phyloP scores from a whole-genome alignment of 768 basidiomycete genomes.

The Astraeus odoratus region DNA sequence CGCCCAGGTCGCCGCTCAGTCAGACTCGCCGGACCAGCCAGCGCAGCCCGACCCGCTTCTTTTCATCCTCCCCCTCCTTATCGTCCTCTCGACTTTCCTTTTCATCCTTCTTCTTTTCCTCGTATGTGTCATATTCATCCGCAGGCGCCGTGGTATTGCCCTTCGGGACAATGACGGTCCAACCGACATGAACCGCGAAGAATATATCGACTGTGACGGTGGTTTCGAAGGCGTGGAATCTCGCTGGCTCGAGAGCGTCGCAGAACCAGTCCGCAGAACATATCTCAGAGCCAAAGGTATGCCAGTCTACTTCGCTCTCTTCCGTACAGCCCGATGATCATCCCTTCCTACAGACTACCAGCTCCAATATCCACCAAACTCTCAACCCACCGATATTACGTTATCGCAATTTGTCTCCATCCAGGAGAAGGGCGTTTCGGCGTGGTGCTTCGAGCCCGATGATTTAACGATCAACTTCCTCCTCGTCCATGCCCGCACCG shows the following conservation, averaged over 20 bases:
- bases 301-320: slow-evolving; percentile 14
- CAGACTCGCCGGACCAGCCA: slow-evolving; percentile 18
- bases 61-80: slow-evolving; percentile 88
- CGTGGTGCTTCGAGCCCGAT: slow-evolving; percentile 99
- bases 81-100: slow-evolving; percentile 88
- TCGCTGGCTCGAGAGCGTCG: slow-evolving; percentile 84
- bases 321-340: slow-evolving; percentile 5
- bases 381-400: slow-evolving; percentile 96
- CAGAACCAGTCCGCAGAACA: slow-evolving; percentile 55
- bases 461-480: slow-evolving; percentile 91
- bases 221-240: slow-evolving; percentile 89
- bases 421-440: slow-evolving; percentile 98
- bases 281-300: slow-evolving; percentile 87
- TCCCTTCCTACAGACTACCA: slow-evolving; percentile 57
- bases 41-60: slow-evolving; percentile 60
- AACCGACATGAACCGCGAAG: slow-evolving; percentile 87
- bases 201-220: slow-evolving; percentile 85
- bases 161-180: slow-evolving; percentile 88
- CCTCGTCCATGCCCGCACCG: slow-evolving; percentile 91
- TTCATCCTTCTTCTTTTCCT: slow-evolving; percentile 91
- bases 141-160: slow-evolving; percentile 68
- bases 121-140: slow-evolving; percentile 79
- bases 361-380: slow-evolving; percentile 87
- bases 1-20: neutral
- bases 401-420: slow-evolving; percentile 98